Base-by-base conservation (phyloP, 106 monocot genomes). In the Ottelia alismoides region DNA sequence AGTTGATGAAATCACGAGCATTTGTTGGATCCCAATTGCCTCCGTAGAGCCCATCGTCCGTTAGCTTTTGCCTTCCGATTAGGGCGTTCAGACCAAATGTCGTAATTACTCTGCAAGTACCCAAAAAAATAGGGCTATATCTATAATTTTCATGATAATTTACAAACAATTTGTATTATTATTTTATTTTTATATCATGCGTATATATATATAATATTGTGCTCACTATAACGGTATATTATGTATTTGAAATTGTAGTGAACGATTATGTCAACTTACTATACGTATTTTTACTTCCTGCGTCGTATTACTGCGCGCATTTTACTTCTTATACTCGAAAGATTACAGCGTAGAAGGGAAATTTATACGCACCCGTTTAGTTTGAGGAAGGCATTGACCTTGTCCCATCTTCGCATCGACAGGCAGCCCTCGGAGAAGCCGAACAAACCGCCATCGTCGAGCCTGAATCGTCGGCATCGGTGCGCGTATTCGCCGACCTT, bases 1-100 rank as follows among this genome's bases (percentile, higher is more conserved):
- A 82, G 63, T 75, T 65, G 4, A 98, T 86, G 61, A 98, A 98
- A 59, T 68, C 64, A 20, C 62, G 76, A 65, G 85, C 82, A 73
- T 86, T 85, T 30, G 55, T 86, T 3, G 63, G 31, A 52, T 63
- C 52, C 63, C 63, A 63, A 22, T 30, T 23, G 23, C 63, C 63
- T 22, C 22, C 52, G 51, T 52, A 63, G 9, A 52, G 12, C 1
- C 63, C 52, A 22, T 31, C 20, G 7, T 22, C 4, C 20, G 16
- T 52, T n/a, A n/a, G n/a, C 1, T 23, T 1, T 14, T 31, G 50
- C 32, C 63, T 63, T 29, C 63, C 63, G 25, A 22, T 2, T 7
- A 63, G 52, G 7, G 63, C 63, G 31, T 63, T 63, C 27, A 63
- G 52, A 19, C 63, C 63, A 40, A 63, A 63, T 51, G 52, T 63